Base-by-base conservation (phyloP, 331 rosid genomes). In the Rosa hybrid region DNA sequence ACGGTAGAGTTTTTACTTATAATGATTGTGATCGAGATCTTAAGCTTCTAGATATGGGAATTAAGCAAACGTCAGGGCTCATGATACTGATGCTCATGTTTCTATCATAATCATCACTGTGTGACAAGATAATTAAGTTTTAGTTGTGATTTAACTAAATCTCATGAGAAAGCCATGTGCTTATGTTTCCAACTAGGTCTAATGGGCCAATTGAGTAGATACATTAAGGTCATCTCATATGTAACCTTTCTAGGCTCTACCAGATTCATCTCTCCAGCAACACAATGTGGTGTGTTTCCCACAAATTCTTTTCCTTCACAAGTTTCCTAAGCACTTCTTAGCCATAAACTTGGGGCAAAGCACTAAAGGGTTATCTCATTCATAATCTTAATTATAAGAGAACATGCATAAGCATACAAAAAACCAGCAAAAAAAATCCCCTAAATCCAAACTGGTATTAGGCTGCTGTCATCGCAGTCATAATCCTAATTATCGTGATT, bases 131-230 rank as follows among this genome's bases (percentile, higher is more conserved):
- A 82, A 91, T 83, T 80, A 86, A 77, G 83, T 57, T 85, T 86
- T 78, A 82, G 86, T 80, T 73, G 89, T 64, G 92, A 80, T 87
- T 87, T 80, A 80, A 91, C 87, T 74, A 80, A 83, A 84, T 77
- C 85, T 81, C 79, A 86, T 86, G 90, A 84, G 86, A 84, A 83
- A 78, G 86, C 91, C 98, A 94, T 94, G 97, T 94, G 94, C 91
- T 86, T 78, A 75, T 94, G 97, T 91, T 90, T 87, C 88, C 87
- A 81, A 78, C 82, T 68, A 41, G 60, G 51, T 85, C 87, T 85
- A 89, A 91, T 85, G 90, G 89, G 76, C 93, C 92, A 85, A 87
- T 74, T 84, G 84, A 86, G 81, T 78, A 69, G 86, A 85, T 85
- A 88, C 87, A 78, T 78, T 79, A 75, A 64, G 80, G 94, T 83